Evolutionary conservation across 306 rosid genomes (phyloP).

Genomic region (Pyrus bretschneideri): DNA sequence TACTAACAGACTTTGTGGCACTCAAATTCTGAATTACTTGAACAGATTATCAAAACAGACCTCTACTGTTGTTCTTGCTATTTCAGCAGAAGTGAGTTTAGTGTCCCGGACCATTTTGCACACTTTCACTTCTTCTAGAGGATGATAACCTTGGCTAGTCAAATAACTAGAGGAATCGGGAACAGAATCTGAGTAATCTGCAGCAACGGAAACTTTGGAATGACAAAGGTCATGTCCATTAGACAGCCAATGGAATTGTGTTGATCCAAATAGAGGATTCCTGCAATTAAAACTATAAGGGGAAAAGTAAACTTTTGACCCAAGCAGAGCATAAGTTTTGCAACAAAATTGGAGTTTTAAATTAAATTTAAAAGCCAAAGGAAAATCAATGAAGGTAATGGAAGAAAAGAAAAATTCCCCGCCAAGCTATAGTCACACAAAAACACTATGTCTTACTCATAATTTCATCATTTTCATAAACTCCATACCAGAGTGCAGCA

Average conservation of each 20-base stretch:
- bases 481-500: neutral
- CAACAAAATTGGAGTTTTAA: too few relatives aligned
- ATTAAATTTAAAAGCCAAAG: neutral
- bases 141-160: conserved; percentile 62
- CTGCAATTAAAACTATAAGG: conserved; percentile 43
- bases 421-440: neutral
- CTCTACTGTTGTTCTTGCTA: conserved; percentile 79
- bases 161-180: conserved; percentile 68
- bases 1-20: conserved; percentile 4
- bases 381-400: neutral
- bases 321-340: neutral
- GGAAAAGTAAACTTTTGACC: neutral
- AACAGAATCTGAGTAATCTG: conserved; percentile 82
- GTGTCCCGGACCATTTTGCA: conserved; percentile 43
- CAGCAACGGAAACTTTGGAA: conserved; percentile 83
- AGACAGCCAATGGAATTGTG: conserved; percentile 53
- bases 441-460: neutral
- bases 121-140: conserved; percentile 81
- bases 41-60: conserved; percentile 21
- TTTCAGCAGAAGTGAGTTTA: conserved; percentile 71
- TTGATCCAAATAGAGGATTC: conserved; percentile 44
- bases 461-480: neutral
- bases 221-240: conserved; percentile 53
- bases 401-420: neutral
- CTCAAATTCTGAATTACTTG: conserved; percentile 5